Percentiles rank a stretch among this genome's conserved stretches.
Conservation (phyloP, 805 yeast genomes). For the Isabelozyma pseudorhagii region DNA sequence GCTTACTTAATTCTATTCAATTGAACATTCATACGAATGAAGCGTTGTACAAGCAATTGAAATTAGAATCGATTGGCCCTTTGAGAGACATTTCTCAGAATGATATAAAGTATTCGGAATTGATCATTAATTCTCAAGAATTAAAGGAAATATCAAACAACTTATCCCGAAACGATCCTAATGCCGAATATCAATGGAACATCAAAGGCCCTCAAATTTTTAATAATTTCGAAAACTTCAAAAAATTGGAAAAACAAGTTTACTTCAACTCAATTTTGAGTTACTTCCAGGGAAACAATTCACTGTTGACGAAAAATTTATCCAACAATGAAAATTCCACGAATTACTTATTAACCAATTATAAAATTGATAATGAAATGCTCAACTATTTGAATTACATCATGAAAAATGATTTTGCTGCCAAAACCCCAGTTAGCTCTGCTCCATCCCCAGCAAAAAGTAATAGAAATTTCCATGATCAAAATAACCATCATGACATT, state of each 20-base stretch:
- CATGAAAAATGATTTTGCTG: conserved; percentile 15
- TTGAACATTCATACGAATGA: conserved; percentile 47
- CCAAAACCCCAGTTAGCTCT: not conserved
- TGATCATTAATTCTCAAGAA: conserved; percentile 46
- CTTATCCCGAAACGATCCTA: conserved; percentile 12
- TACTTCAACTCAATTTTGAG: conserved; percentile 63
- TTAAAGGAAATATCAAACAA: conserved; percentile 33
- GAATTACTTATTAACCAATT: conserved; percentile 55
- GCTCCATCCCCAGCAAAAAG: not conserved
- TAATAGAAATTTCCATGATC: not conserved
- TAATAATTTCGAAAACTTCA: conserved; percentile 71
- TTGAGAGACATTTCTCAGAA: conserved; percentile 51
- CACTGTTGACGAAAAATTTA: conserved; percentile 19
- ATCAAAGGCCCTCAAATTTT: conserved; percentile 74
- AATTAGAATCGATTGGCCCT: conserved; percentile 53
- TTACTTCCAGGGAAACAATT: conserved; percentile 43
- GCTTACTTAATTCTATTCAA: conserved; percentile 50
- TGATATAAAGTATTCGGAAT: conserved; percentile 54
- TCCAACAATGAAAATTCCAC: conserved; percentile 57
- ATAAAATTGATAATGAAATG: conserved; percentile 37
- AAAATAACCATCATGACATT: not conserved
- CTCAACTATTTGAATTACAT: conserved; percentile 31
- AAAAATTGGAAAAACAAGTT: conserved; percentile 53
- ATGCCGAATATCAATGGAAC: conserved; percentile 65
- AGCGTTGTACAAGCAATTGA: conserved; percentile 43